Conservation (phyloP, 768 basidiomycete genomes). For the Porpolomopsis calyptriformis region DNA sequence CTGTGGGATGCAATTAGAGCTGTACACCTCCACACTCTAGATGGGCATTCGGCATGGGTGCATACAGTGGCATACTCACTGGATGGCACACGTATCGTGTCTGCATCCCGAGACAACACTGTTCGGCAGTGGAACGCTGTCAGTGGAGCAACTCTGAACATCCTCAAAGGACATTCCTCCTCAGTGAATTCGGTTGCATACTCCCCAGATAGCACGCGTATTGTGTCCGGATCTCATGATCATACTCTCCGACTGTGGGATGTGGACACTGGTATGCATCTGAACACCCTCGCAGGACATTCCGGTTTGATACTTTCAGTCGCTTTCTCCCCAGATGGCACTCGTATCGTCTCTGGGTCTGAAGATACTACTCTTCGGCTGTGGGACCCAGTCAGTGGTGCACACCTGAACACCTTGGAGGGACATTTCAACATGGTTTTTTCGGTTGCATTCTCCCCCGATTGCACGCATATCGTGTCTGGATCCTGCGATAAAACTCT, state of each 20-base stretch:
- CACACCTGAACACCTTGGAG: neutral
- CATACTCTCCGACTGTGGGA: conserved; percentile 32
- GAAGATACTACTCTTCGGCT: conserved; percentile 41
- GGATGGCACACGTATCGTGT: conserved; percentile 11
- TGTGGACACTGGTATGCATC: conserved; percentile 3
- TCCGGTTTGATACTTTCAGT: conserved; percentile 16
- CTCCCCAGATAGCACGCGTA: conserved; percentile 39
- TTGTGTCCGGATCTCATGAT: conserved; percentile 41
- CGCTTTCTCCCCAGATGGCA: conserved; percentile 42
- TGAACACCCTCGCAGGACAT: conserved; percentile 9
- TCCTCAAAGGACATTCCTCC: conserved; percentile 8
- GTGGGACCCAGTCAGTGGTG: conserved; percentile 2
- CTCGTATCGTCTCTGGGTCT: conserved; percentile 37
- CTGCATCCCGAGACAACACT: conserved; percentile 12
- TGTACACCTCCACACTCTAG: conserved; percentile 1
- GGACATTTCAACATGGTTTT: neutral
- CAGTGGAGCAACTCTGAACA: conserved; percentile 5
- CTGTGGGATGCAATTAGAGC: conserved; percentile 4
- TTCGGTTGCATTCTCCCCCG: conserved; percentile 8
- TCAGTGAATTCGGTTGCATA: conserved; percentile 26
- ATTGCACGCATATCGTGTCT: conserved; percentile 2
- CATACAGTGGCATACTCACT: conserved; percentile 12
- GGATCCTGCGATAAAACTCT: conserved; percentile 2
- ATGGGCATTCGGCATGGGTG: conserved; percentile 10
- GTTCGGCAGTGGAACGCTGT: conserved; percentile 8